Evolutionary conservation across 1,284 basidiomycete genomes (phyloP).

Genomic region (Pyrrhoderma lamaoense): DNA sequence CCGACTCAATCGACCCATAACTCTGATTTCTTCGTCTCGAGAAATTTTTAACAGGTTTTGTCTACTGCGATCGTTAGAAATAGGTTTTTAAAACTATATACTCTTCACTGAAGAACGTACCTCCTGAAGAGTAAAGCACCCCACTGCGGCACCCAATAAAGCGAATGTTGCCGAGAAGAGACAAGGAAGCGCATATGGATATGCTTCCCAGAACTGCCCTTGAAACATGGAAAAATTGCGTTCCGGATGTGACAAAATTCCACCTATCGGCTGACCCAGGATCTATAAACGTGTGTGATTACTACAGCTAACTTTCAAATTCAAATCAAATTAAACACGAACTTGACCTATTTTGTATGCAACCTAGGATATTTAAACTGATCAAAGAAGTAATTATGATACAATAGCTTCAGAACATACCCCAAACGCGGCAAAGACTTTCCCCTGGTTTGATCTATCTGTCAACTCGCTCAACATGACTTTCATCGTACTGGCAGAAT

Average conservation of each 20-base stretch:
- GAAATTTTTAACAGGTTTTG: constrained; percentile 1
- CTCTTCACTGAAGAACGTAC: constrained; percentile 9
- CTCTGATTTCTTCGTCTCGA: neutral
- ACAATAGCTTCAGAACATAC: neutral
- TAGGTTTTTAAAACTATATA: neutral
- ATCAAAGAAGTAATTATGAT: neutral
- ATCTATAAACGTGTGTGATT: too few species aligned
- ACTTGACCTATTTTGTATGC: constrained; percentile 17
- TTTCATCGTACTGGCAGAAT: constrained; percentile 16
- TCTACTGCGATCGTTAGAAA: neutral
- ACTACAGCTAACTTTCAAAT: too few species aligned
- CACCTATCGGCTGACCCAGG: constrained; percentile 22
- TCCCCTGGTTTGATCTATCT: constrained; percentile 10
- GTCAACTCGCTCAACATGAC: constrained; percentile 19
- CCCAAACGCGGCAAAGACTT: constrained; percentile 5
- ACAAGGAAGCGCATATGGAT: constrained; percentile 24
- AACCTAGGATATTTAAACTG: constrained; percentile 6
- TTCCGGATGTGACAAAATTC: constrained; percentile 22
- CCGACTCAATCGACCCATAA: constrained; percentile 1
- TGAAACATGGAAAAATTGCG: constrained; percentile 19
- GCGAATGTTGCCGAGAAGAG: constrained; percentile 21
- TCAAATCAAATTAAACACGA: too few species aligned
- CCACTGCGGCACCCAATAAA: constrained; percentile 17
- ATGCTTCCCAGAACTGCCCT: constrained; percentile 20
- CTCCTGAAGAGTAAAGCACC: constrained; percentile 20